Base-by-base conservation (phyloP, 306 rosid species). In the Quercus wislizeni region DNA sequence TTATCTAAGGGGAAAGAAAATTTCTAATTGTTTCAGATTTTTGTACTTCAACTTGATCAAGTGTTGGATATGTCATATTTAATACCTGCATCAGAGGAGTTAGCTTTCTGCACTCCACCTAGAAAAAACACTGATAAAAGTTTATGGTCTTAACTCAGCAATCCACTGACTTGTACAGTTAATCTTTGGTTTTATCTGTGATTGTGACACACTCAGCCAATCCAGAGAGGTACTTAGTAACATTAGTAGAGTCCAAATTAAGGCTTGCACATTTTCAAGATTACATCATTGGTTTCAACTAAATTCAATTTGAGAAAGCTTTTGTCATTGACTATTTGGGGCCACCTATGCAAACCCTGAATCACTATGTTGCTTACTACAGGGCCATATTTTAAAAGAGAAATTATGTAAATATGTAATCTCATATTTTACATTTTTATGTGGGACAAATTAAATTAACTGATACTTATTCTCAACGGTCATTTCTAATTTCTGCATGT, bases 391-490 rank as follows among this genome's bases (percentile, higher is more conserved):
- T 28, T 15, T 6, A 12, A 4, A 62, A 64, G 33, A 64, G 31
- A 68, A 19, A 68, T 17, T 35, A 9, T 68, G 52, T 68, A 25
- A 33, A 64, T 68, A 64, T 64, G 20, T 17, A 35, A 30, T 13
- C 43, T 58, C 41, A 4, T 30, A 4, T 52, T 56, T 23, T 19
- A 17, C 73, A 62, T 59, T 59, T 63, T 18, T 52, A 31, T 52
- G 69, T 4, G 8, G 55, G 68, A 18, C 59, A 74, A 61, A 20
- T 25, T 3, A 54, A 8, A 17, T 75, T 30, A 55, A 54, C 7
- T n/a, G 19, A n/a, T 70, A 20, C 61, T 31, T 49, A 30, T 78
- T 83, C 76, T 59, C 49, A 51, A 59, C 59, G 2, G n/a, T 43
- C 30, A 57, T 11, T 28, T 75, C 71, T 69, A 30, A 49, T 59